Evolutionary conservation across 306 rosid genomes (phyloP), one percentile per base, ranked within the genome.

Genomic region (Cucurbita maxima): DNA sequence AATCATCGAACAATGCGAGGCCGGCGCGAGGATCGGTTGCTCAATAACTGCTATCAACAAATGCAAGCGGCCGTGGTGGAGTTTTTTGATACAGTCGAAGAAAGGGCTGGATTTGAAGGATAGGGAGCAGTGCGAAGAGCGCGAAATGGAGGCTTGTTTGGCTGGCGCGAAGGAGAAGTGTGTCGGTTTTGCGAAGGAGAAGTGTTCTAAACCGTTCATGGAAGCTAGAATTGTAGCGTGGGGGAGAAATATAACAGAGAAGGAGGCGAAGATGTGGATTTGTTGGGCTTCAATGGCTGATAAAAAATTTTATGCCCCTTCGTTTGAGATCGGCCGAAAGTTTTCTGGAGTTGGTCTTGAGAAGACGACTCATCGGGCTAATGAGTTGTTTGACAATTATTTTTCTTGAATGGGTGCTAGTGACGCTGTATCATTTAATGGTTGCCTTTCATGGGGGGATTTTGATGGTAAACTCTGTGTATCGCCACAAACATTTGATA

Each of bases 21-120:
- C 81, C 41, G 96, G 95, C 7, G 92, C 95, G 7, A 84, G 96
- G 84, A 76, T 84, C 68, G 90, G 85, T 14, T 87, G 90, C 76
- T 77, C 88, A 11, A 52, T 87, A 43, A 73, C 73, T 53, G 85
- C 88, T 3, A 79, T 88, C 48, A 62, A 56, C 62, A 84, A 76
- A 75, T 87, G 88, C 15, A 84, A 84, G 84, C 92, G 90, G 47
- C 89, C 91, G 4, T 90, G 98, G 95, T 91, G 97, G 98, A 83
- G 80, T 58, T 58, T 59, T 58, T 50, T 91, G 78, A 36, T 75
- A 3, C 87, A 85, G 30, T 76, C 52, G 61, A 84, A 79, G 38
- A 84, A 78, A 50, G 79, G 58, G 7, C 55, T 75, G 19, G 91
- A 86, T 76, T 19, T 87, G 76, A 86, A 82, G 76, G 88, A 80